Evolutionary conservation across 108 stramenopile genomes (phyloP), one percentile per base, ranked within the genome.

Genomic region (Stephanodiscus triporus): DNA sequence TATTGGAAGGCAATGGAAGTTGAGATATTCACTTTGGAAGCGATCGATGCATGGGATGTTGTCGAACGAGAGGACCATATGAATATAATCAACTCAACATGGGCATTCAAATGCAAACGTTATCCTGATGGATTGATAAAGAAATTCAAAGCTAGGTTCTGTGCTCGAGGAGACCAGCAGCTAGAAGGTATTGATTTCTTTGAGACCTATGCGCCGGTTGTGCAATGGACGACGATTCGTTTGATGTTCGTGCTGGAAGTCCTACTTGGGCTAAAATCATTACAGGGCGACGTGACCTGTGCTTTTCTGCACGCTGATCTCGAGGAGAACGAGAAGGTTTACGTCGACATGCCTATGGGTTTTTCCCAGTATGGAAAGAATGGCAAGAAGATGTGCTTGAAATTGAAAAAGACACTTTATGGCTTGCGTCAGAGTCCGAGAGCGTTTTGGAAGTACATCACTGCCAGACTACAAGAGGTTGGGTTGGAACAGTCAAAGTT

Each of bases 131-230:
- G 77, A 16, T 13, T 37, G 17, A 55, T 88, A 5, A 70, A 78
- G 4, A 88, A 88, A 49, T 60, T 88, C 43, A 90, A 90, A 49
- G 89, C 73, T 2, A 49, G 89, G 29, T 78, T 84, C 40, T 89
- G 89, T 62, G 78, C 68, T 36, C 63, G 88, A 51, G 88, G 88
- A 6, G 81, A 86, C 48, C 54, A 66, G 36, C 88, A 89, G 48
- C 40, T 71, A 0, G 63, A 86, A 42, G 88, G 88, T 1, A 78
- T 86, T 54, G 85, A 89, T 47, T 89, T 65, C 75, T 77, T 72
- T 62, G 75, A 85, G 24, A 79, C 74, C 34, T 85, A 74, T 40
- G 67, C 84, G 22, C 84, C 87, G 16, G 83, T 85, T 0, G 87
- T 88, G 5, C 47, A 58, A 32, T 88, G 87, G 87, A 72, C 32